Evolutionary conservation across 495 filamentous ascomycete genomes (phyloP).

Genomic region (Rusavskia elegans): DNA sequence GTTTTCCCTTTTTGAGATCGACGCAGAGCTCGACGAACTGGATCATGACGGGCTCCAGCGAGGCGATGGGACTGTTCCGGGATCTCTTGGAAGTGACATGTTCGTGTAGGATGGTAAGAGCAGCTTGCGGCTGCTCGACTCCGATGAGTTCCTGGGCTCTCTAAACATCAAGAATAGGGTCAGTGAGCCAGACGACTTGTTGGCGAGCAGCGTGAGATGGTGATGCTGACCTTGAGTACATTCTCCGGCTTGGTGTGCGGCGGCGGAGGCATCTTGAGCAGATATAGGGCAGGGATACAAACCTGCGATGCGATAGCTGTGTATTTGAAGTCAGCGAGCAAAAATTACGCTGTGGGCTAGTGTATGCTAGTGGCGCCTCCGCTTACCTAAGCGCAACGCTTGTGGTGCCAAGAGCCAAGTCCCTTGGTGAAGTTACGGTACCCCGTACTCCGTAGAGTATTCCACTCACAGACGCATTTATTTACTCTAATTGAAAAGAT

Average conservation of each 20-base stretch:
- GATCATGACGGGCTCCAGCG: slow-evolving; percentile 95
- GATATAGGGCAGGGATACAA: neutral
- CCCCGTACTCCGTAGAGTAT: too few species aligned
- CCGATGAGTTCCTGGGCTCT: slow-evolving; percentile 96
- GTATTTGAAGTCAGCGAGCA: too few species aligned
- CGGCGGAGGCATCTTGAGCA: slow-evolving; percentile 72
- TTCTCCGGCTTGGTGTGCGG: slow-evolving; percentile 97
- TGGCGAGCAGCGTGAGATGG: neutral
- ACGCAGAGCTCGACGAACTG: slow-evolving; percentile 93
- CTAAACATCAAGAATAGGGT: slow-evolving; percentile 20
- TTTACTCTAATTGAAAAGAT: too few species aligned
- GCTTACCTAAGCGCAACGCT: too few species aligned
- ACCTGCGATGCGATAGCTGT: too few species aligned
- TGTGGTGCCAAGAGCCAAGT: too few species aligned
- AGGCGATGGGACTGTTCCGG: slow-evolving; percentile 90
- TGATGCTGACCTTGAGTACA: slow-evolving; percentile 63
- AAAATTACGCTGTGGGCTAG: too few species aligned
- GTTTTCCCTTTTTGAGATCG: slow-evolving; percentile 90
- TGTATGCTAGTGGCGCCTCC: too few species aligned
- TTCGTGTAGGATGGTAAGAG: slow-evolving; percentile 90
- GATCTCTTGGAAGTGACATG: slow-evolving; percentile 97
- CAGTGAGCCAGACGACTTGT: neutral
- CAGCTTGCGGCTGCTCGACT: slow-evolving; percentile 82
- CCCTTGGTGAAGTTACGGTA: too few species aligned
- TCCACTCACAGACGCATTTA: too few species aligned